A percentile compares a stretch with the other conserved stretches of the same genome.
Evolutionary conservation across 306 rosid species (phyloP).

Genomic region (Cicer chorassanicum): DNA sequence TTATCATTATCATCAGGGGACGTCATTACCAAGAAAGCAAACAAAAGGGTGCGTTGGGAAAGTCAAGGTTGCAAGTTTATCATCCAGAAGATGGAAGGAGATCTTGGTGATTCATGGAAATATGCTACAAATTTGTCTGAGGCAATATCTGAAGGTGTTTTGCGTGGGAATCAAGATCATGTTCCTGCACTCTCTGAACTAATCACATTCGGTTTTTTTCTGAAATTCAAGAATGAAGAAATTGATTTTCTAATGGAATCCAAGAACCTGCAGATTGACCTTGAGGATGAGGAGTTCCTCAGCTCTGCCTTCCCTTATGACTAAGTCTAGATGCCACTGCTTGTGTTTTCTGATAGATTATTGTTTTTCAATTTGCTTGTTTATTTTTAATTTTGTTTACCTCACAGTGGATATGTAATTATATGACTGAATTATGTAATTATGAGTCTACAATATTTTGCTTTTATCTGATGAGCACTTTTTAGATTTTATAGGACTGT

Average conservation of each 20-base stretch:
- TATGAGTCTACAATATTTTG: no score
- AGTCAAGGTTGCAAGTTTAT: slow-evolving; percentile 49
- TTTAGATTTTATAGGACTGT: neutral
- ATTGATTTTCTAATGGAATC: slow-evolving; percentile 69
- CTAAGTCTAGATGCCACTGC: slow-evolving; percentile 14
- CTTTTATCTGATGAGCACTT: no score
- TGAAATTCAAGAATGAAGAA: slow-evolving; percentile 62
- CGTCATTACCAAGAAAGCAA: slow-evolving; percentile 42
- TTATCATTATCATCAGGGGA: slow-evolving; percentile 22
- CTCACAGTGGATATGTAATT: no score
- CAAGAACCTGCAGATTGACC: slow-evolving; percentile 65
- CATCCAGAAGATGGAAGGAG: slow-evolving; percentile 44
- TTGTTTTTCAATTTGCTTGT: no score
- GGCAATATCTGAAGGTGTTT: slow-evolving; percentile 61
- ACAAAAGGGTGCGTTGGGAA: slow-evolving; percentile 57
- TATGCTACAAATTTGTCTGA: slow-evolving; percentile 53
- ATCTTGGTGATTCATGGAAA: neutral
- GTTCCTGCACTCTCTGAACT: slow-evolving; percentile 63
- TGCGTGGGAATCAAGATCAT: slow-evolving; percentile 62
- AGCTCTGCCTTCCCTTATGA: slow-evolving; percentile 49
- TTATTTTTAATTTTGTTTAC: no score
- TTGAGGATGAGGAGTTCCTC: slow-evolving; percentile 71
- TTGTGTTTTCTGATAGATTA: neutral
- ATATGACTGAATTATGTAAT: no score
- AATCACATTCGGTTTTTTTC: slow-evolving; percentile 59